Evolutionary conservation across 2,329 filamentous ascomycete genomes (phyloP).

Genomic region (Colletotrichum tropicale): DNA sequence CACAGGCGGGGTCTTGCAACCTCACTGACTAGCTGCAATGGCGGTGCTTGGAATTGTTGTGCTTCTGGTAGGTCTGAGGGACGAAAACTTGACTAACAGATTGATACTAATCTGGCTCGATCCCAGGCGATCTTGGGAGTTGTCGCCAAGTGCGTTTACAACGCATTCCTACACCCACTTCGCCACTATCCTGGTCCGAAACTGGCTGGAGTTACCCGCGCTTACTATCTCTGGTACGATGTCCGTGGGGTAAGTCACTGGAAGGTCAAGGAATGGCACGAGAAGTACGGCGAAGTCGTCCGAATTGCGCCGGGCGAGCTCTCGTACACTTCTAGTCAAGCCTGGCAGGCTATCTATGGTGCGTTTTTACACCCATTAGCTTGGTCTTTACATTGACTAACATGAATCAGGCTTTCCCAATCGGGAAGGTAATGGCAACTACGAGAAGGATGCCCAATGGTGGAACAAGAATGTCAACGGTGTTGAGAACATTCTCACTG

Average conservation of each 20-base stretch:
- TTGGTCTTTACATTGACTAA: neutral
- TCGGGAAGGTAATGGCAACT: conserved; percentile 5
- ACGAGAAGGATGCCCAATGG: conserved; percentile 16
- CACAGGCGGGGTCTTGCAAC: neutral
- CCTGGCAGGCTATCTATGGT: conserved; percentile 46
- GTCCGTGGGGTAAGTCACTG: conserved; percentile 11
- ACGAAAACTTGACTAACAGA: neutral
- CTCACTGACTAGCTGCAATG: neutral
- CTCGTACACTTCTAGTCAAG: conserved; percentile 36
- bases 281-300: conserved; percentile 36
- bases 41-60: neutral
- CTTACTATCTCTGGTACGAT: conserved; percentile 14
- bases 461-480: conserved; percentile 20
- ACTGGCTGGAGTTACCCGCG: conserved; percentile 16
- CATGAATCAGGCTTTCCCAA: neutral
- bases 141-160: conserved; percentile 24
- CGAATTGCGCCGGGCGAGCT: conserved; percentile 43
- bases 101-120: neutral
- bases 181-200: conserved; percentile 33
- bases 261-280: conserved; percentile 23
- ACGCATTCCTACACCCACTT: conserved; percentile 33
- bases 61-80: neutral
- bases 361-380: neutral
- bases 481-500: conserved; percentile 16
- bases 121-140: neutral